Conservation (phyloP, 495 filamentous ascomycete species). For the Usnea hakonensis region DNA sequence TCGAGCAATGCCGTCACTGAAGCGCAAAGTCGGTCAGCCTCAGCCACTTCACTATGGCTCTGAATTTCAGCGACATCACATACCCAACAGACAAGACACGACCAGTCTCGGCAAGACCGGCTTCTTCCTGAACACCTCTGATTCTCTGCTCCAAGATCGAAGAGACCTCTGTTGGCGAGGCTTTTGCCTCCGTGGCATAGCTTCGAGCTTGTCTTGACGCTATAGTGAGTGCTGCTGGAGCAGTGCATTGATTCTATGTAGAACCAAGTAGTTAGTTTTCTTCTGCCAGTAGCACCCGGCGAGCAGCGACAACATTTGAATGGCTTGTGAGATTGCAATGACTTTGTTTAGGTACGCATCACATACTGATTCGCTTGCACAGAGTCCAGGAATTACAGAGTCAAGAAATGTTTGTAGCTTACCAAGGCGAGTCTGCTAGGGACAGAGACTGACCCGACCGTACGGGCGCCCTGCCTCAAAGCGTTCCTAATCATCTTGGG, state of each 20-base stretch:
- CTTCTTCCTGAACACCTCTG: constrained; percentile 94
- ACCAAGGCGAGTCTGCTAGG: constrained; percentile 83
- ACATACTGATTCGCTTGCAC: neutral
- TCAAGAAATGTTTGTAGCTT: constrained; percentile 50
- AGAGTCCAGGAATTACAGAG: too few species aligned
- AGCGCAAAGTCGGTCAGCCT: constrained; percentile 11
- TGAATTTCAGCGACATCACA: constrained; percentile 33
- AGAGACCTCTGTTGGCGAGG: constrained; percentile 93
- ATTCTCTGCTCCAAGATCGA: constrained; percentile 99
- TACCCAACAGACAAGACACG: constrained; percentile 99
- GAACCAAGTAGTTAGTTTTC: constrained; percentile 34
- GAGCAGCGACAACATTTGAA: neutral
- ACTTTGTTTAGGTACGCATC: neutral
- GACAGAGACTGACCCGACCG: constrained; percentile 86
- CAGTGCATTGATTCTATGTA: constrained; percentile 72
- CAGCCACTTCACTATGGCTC: constrained; percentile 6
- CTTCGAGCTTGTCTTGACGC: constrained; percentile 70
- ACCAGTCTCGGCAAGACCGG: constrained; percentile 93
- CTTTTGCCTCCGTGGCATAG: constrained; percentile 92
- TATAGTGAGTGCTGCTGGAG: constrained; percentile 65
- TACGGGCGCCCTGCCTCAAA: constrained; percentile 88
- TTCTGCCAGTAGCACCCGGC: neutral
- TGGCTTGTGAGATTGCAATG: neutral
- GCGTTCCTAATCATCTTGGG: constrained; percentile 93
- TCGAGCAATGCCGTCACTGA: constrained; percentile 99